These are phyloP conservation scores for Diversispora eburnea DNA, from an alignment of 192 early-diverging fungal species.

Conservation along the genomic window DNA sequence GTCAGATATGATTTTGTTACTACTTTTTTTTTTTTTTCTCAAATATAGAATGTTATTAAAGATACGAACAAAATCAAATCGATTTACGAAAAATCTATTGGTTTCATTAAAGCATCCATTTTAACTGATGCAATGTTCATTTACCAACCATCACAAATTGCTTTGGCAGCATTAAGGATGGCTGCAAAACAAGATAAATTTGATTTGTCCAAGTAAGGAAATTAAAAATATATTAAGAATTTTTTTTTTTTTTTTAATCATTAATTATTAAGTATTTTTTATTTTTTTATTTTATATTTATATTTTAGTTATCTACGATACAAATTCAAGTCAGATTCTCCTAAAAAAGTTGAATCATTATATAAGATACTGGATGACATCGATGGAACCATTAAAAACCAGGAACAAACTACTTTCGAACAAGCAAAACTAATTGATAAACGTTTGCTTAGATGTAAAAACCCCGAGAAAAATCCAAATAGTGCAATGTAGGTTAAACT, in stretches of 20 bases:
- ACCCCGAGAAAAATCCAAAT: slow-evolving; percentile 72
- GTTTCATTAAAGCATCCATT: slow-evolving; percentile 56
- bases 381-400: slow-evolving; percentile 41
- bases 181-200: slow-evolving; percentile 53
- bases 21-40: slow-evolving; percentile 23
- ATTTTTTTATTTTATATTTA: slow-evolving; percentile 24
- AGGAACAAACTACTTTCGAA: slow-evolving; percentile 40
- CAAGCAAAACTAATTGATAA: slow-evolving; percentile 60
- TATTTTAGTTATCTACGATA: slow-evolving; percentile 37
- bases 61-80: slow-evolving; percentile 45
- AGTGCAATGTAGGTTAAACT: slow-evolving; percentile 49
- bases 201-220: slow-evolving; percentile 46
- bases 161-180: slow-evolving; percentile 61
- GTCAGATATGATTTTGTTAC: background rate
- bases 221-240: slow-evolving; percentile 1
- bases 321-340: slow-evolving; percentile 29
- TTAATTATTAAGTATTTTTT: background rate
- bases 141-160: slow-evolving; percentile 77
- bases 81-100: slow-evolving; percentile 52
- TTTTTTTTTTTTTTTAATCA: background rate
- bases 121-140: slow-evolving; percentile 70
- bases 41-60: slow-evolving; percentile 37
- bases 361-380: slow-evolving; percentile 52
- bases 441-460: slow-evolving; percentile 60
- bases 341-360: slow-evolving; percentile 40